phyloP scores from a whole-genome alignment of 768 basidiomycete species.

The Rhodotorula sphaerocarpa region DNA sequence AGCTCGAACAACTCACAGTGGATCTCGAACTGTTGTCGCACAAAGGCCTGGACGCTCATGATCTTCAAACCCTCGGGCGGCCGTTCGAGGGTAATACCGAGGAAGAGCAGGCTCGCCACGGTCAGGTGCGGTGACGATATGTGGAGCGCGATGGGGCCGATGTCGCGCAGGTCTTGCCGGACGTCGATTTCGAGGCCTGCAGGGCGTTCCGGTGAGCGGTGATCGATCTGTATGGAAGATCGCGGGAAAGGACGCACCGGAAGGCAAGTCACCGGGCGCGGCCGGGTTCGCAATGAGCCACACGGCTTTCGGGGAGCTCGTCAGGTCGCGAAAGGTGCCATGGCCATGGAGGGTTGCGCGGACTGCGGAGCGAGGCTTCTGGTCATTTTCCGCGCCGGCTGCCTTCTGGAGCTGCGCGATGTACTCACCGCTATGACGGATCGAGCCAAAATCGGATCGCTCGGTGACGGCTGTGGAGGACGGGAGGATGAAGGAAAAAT shows the following conservation, averaged over 20 bases:
- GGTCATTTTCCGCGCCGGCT: too few relatives aligned
- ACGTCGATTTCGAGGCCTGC: slow-evolving; percentile 26
- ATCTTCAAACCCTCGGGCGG: slow-evolving; percentile 27
- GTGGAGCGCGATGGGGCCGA: slow-evolving; percentile 21
- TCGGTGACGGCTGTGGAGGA: slow-evolving; percentile 19
- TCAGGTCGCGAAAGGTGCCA: slow-evolving; percentile 13
- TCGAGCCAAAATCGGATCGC: slow-evolving; percentile 15
- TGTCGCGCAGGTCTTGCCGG: neutral
- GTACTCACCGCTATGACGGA: slow-evolving; percentile 19
- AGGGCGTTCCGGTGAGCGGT: neutral
- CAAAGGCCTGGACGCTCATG: slow-evolving; percentile 22
- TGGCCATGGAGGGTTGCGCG: slow-evolving; percentile 4
- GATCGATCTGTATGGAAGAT: neutral
- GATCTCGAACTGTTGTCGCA: slow-evolving; percentile 20
- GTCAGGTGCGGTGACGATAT: slow-evolving; percentile 27
- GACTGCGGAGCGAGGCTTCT: too few relatives aligned
- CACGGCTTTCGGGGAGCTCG: neutral
- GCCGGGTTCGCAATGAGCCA: slow-evolving; percentile 23
- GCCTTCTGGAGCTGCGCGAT: too few relatives aligned
- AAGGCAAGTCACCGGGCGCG: slow-evolving; percentile 17
- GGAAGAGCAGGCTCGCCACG: slow-evolving; percentile 22
- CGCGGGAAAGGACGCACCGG: slow-evolving; percentile 5
- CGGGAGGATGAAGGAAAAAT: slow-evolving; percentile 30
- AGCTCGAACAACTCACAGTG: neutral
- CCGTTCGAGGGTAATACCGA: slow-evolving; percentile 11